Evolutionary conservation across 495 filamentous ascomycete species (phyloP).

Genomic region (Aspergillus biplanus): DNA sequence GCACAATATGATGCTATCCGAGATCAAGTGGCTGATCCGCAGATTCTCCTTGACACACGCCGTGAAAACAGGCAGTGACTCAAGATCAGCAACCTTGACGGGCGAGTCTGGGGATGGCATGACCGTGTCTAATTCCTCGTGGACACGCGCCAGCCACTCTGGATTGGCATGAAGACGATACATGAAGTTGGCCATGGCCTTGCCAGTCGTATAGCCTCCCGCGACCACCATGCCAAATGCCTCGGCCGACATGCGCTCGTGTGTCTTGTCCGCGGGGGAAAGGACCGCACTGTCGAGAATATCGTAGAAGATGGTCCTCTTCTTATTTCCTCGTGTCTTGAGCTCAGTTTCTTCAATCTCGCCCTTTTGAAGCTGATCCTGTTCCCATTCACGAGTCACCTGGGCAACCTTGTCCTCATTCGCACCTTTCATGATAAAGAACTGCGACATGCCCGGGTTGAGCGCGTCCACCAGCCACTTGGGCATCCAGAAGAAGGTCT

Average conservation of each 20-base stretch:
- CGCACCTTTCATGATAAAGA: background rate
- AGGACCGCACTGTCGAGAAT: background rate
- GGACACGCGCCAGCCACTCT: slow-evolving; percentile 1
- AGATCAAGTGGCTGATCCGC: background rate
- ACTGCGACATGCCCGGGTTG: slow-evolving; percentile 2
- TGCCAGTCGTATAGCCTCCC: slow-evolving; percentile 8
- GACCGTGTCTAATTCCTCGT: background rate
- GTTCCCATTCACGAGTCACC: background rate
- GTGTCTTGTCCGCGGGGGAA: background rate
- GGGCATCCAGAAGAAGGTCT: slow-evolving; percentile 1
- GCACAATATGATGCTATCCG: background rate
- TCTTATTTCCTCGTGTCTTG: background rate
- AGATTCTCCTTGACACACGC: slow-evolving; percentile 3
- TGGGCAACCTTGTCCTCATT: background rate
- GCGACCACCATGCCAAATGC: slow-evolving; percentile 8
- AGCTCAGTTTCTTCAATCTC: background rate
- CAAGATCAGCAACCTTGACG: background rate
- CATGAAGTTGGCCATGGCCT: slow-evolving; percentile 3
- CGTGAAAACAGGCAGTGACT: background rate
- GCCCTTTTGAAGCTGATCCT: background rate
- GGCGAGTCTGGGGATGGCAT: background rate
- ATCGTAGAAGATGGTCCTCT: background rate
- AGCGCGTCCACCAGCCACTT: background rate
- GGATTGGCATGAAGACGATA: slow-evolving; percentile 7
- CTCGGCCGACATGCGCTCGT: slow-evolving; percentile 1